Base-by-base conservation (phyloP, 1,139 yeast species). In the Sugiyamaella sp. region DNA sequence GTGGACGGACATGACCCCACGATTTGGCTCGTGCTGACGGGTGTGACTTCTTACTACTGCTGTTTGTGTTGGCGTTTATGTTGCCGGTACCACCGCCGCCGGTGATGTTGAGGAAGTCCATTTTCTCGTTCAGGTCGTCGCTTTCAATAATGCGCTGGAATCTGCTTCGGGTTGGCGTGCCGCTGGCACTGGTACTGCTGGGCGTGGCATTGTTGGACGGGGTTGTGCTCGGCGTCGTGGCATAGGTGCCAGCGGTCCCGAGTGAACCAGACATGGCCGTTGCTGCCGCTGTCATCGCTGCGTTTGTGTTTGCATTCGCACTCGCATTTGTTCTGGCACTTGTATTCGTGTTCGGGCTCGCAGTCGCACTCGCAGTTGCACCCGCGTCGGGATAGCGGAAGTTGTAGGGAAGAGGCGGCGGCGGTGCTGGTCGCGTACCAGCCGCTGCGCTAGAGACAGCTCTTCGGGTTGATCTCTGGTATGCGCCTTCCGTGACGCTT, bases 11-110 rank as follows among this genome's bases (percentile, higher is more conserved):
- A 67, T 88, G 95, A 17, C 96, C 96, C 56, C 89, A 84, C 16
- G 96, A 86, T 66, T 88, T 89, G 2, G 96, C 96, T 63, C 96
- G 80, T 0, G 96, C 96, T 16, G 90, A 84, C 27, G 96, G 95
- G 69, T 89, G 96, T 63, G 79, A 74, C 57, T 74, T 77, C 45
- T 44, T 33, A 29, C 4, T 29, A 19, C 6, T 4, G 1, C 35
- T 14, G 2, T 24, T 20, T 8, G 42, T 12, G 2, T 25, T 22
- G 14, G 39, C 33, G 9, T 49, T 16, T n/a, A n/a, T 25, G 29
- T 25, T 25, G 10, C 10, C 5, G 29, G 29, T 25, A 10, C 10
- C 4, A 1, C 45, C 14, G 2, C 37, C 14, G 19, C 41, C 3
- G 1, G 44, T 21, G 17, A 51, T 42, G 6, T 47, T 14, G 25